Conservation (phyloP, 2,329 filamentous ascomycete species). For the Mycosphaerella sp. region DNA sequence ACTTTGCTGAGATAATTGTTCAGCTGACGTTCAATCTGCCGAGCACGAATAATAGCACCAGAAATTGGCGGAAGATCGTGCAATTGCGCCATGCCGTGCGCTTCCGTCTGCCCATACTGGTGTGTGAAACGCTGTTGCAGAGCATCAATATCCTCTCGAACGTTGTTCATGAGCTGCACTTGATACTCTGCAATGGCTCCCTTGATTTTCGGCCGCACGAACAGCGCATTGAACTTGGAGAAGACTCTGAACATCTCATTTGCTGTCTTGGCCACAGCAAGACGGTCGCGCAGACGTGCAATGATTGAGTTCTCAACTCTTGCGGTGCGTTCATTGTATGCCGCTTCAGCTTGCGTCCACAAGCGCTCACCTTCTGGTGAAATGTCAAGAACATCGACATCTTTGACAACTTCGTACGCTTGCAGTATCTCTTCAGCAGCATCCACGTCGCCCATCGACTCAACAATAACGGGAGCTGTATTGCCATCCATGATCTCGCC, state of each 20-base stretch:
- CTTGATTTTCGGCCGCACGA: slow-evolving; percentile 97
- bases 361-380: slow-evolving; percentile 79
- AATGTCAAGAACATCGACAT: slow-evolving; percentile 92
- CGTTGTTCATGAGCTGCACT: slow-evolving; percentile 93
- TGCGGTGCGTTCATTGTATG: slow-evolving; percentile 95
- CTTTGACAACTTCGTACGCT: slow-evolving; percentile 87
- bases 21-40: slow-evolving; percentile 92
- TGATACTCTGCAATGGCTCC: slow-evolving; percentile 98
- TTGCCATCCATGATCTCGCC: slow-evolving; percentile 50
- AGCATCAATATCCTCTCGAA: slow-evolving; percentile 89
- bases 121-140: slow-evolving; percentile 98
- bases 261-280: slow-evolving; percentile 92
- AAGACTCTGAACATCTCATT: slow-evolving; percentile 99
- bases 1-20: slow-evolving; percentile 98
- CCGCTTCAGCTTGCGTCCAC: slow-evolving; percentile 90
- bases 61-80: slow-evolving; percentile 93
- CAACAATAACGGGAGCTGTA: slow-evolving; percentile 65
- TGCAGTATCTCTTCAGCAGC: slow-evolving; percentile 93
- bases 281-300: slow-evolving; percentile 78
- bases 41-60: slow-evolving; percentile 94
- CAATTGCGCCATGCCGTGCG: slow-evolving; percentile 95
- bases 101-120: slow-evolving; percentile 96
- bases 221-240: slow-evolving; percentile 98
- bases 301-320: slow-evolving; percentile 99
- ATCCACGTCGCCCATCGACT: slow-evolving; percentile 95